Evolutionary conservation across 495 filamentous ascomycete genomes (phyloP).

Genomic region (Viridothelium virens): DNA sequence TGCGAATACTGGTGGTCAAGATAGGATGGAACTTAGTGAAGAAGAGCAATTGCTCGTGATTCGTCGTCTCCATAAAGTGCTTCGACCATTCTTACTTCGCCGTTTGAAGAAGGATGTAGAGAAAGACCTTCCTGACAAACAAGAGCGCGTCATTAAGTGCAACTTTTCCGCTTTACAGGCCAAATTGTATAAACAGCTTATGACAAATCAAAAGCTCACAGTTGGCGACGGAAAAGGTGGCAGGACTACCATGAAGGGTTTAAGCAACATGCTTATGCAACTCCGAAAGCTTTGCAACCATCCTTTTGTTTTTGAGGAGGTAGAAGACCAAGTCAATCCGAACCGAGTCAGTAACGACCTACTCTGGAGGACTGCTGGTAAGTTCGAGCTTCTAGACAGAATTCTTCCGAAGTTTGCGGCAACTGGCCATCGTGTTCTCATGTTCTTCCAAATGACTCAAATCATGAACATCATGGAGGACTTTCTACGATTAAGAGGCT

Average conservation of each 20-base stretch:
- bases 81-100: constrained; percentile 92
- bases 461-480: constrained; percentile 99
- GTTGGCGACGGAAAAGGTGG: constrained; percentile 93
- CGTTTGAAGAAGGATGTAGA: constrained; percentile 99
- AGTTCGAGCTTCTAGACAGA: constrained; percentile 92
- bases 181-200: constrained; percentile 91
- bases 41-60: constrained; percentile 99
- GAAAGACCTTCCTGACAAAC: constrained; percentile 96
- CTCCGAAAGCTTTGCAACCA: constrained; percentile 98
- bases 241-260: constrained; percentile 87
- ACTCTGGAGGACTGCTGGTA: constrained; percentile 91
- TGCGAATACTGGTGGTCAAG: constrained; percentile 93
- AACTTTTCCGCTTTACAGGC: constrained; percentile 91
- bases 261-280: constrained; percentile 99
- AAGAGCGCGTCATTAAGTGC: constrained; percentile 97
- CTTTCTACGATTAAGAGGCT: constrained; percentile 73
- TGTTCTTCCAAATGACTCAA: constrained; percentile 99
- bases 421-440: constrained; percentile 85
- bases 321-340: constrained; percentile 97
- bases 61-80: constrained; percentile 94
- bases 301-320: constrained; percentile 95
- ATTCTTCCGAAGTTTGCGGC: constrained; percentile 85
- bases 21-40: constrained; percentile 98
- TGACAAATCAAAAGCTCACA: constrained; percentile 85
- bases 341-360: constrained; percentile 77